A percentile compares a stretch with the other conserved stretches of the same genome.
Conservation (phyloP, 352 stramenopile genomes). For the Globisporangium cylindrosporum region DNA sequence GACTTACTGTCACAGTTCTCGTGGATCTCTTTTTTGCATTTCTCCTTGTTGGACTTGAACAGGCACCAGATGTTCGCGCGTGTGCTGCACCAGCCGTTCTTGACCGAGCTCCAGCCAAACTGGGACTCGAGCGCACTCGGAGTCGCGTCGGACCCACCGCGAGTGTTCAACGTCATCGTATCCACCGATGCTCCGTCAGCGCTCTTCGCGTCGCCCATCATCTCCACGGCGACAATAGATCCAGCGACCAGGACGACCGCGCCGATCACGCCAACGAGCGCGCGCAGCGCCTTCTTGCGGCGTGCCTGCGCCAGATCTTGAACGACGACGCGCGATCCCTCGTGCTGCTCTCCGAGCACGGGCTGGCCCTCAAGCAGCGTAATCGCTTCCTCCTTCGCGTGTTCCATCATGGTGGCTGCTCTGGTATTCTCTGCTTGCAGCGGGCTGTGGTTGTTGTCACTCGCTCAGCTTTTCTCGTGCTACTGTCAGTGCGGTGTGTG, state of each 20-base stretch:
- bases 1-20: constrained; percentile 11
- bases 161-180: constrained; percentile 15
- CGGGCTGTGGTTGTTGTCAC: neutral
- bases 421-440: neutral
- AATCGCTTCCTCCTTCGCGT: constrained; percentile 11
- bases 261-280: constrained; percentile 14
- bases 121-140: constrained; percentile 20
- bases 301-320: constrained; percentile 5
- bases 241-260: constrained; percentile 19
- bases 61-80: constrained; percentile 21
- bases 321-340: neutral
- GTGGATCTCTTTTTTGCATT: constrained; percentile 30
- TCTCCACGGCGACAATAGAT: constrained; percentile 25
- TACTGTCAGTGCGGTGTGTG: neutral
- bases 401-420: constrained; percentile 9
- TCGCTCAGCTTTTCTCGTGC: neutral
- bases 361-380: constrained; percentile 15
- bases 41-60: constrained; percentile 27
- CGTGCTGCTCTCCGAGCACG: neutral
- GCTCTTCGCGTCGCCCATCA: constrained; percentile 15
- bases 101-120: constrained; percentile 24
- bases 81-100: constrained; percentile 25
- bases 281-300: constrained; percentile 9
- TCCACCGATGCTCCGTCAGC: neutral
- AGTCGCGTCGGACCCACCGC: neutral